Evolutionary conservation across 2,329 filamentous ascomycete species (phyloP).

Genomic region (Diplodia scrobiculata): DNA sequence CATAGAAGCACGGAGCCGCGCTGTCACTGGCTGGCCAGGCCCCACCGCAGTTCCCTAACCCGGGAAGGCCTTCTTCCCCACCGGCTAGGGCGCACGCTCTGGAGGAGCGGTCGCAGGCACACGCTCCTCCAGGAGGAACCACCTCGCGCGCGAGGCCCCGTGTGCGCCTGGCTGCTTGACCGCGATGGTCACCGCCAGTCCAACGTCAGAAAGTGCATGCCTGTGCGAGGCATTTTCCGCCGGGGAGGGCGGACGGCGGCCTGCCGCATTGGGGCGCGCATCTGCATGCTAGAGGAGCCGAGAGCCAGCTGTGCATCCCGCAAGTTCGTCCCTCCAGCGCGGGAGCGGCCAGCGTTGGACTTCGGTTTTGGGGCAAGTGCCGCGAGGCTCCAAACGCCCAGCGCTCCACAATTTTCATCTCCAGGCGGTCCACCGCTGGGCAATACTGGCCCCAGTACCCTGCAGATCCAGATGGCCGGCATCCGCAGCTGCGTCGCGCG

Average conservation of each 20-base stretch:
- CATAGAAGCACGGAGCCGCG: slow-evolving; percentile 16
- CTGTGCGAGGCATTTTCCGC: slow-evolving; percentile 17
- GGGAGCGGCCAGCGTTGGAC: slow-evolving; percentile 7
- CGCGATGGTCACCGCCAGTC: slow-evolving; percentile 20
- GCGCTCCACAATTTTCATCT: slow-evolving; percentile 27
- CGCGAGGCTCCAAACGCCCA: slow-evolving; percentile 16
- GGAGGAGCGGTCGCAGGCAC: slow-evolving; percentile 21
- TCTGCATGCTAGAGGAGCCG: neutral
- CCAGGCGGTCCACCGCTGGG: slow-evolving; percentile 28
- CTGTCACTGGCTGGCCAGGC: slow-evolving; percentile 16
- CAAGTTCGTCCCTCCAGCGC: neutral
- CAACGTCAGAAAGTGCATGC: slow-evolving; percentile 20
- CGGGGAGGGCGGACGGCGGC: slow-evolving; percentile 13
- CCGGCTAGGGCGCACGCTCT: slow-evolving; percentile 3
- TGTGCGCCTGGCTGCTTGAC: slow-evolving; percentile 9
- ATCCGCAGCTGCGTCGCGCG: slow-evolving; percentile 12
- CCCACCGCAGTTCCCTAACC: slow-evolving; percentile 20
- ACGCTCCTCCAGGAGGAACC: slow-evolving; percentile 6
- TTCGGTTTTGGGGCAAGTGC: slow-evolving; percentile 9
- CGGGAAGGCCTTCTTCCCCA: slow-evolving; percentile 10
- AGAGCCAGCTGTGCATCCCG: slow-evolving; percentile 19
- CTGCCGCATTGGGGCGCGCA: slow-evolving; percentile 13
- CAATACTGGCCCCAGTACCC: slow-evolving; percentile 26
- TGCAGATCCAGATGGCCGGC: slow-evolving; percentile 27
- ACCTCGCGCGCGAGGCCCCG: slow-evolving; percentile 22